Evolutionary conservation across 2,329 filamentous ascomycete genomes (phyloP).

Genomic region (Mycosphaerelloides madeirae): DNA sequence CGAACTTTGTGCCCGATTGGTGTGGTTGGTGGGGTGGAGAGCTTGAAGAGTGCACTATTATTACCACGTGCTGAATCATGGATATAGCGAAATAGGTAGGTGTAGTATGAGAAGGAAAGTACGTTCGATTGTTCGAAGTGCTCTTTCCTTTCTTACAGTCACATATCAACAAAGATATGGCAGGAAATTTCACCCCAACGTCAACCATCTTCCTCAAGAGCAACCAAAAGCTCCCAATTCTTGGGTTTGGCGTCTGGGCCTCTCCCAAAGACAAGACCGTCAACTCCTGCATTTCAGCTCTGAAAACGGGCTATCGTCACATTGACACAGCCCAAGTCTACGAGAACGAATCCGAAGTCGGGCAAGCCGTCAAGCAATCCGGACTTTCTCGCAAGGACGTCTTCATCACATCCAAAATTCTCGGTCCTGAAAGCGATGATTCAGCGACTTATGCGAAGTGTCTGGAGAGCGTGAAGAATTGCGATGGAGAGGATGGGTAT

Average conservation of each 20-base stretch:
- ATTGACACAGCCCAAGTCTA: conserved; percentile 68
- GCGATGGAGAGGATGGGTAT: conserved; percentile 56
- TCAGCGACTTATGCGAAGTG: conserved; percentile 54
- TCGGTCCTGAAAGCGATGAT: conserved; percentile 47
- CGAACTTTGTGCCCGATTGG: no score
- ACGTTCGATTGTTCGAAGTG: no score
- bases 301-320: conserved; percentile 57
- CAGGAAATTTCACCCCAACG: not conserved
- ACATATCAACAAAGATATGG: not conserved
- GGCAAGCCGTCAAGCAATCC: conserved; percentile 56
- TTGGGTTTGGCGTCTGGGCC: conserved; percentile 65
- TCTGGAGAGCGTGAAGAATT: conserved; percentile 59
- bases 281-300: conserved; percentile 54
- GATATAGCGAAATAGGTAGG: not conserved
- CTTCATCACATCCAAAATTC: conserved; percentile 68
- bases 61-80: conserved; percentile 2
- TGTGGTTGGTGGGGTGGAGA: no score
- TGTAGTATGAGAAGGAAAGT: no score
- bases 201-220: conserved; percentile 34
- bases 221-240: conserved; percentile 54
- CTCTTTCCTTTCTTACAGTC: no score
- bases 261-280: conserved; percentile 36
- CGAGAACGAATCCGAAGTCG: conserved; percentile 63
- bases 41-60: no score
- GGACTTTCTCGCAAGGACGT: conserved; percentile 55